Evolutionary conservation across 106 monocot species (phyloP).

Genomic region (Dioscorea zingiberensis): DNA sequence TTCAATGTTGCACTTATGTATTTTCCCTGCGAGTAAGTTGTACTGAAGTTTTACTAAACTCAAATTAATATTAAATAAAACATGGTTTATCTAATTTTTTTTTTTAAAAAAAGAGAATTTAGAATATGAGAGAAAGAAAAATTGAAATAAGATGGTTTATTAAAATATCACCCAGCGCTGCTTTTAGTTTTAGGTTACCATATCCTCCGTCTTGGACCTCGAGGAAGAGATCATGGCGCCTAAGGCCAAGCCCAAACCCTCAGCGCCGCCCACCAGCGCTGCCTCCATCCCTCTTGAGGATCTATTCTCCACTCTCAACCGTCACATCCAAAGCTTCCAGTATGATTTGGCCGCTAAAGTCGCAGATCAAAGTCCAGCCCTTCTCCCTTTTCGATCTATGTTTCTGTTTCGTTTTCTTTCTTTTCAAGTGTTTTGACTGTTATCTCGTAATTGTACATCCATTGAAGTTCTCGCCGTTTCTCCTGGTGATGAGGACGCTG

Average conservation of each 20-base stretch:
- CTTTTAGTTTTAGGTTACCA: too few relatives aligned
- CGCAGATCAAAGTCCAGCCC: slow-evolving; percentile 33
- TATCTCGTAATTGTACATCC: background rate
- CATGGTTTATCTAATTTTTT: too few relatives aligned
- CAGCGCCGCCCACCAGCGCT: slow-evolving; percentile 2
- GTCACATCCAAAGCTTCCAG: slow-evolving; percentile 19
- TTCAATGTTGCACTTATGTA: too few relatives aligned
- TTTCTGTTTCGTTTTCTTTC: background rate
- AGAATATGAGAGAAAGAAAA: too few relatives aligned
- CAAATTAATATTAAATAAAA: too few relatives aligned
- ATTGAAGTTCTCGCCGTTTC: slow-evolving; percentile 14
- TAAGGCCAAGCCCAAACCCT: slow-evolving; percentile 5
- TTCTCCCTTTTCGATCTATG: background rate
- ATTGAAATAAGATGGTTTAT: too few relatives aligned
- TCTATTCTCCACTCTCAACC: slow-evolving; percentile 37
- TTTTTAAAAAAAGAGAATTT: too few relatives aligned
- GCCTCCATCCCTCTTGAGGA: slow-evolving; percentile 18
- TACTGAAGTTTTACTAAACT: too few relatives aligned
- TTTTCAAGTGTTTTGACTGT: background rate
- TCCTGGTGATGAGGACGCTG: slow-evolving; percentile 39
- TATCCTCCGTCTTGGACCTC: too few relatives aligned
- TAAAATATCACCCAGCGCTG: too few relatives aligned
- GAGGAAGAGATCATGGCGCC: slow-evolving; percentile 10
- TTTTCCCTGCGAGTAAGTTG: too few relatives aligned
- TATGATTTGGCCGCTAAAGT: slow-evolving; percentile 37